Conservation (phyloP, 129 eudicot species). For the Flaveria trinervia region DNA sequence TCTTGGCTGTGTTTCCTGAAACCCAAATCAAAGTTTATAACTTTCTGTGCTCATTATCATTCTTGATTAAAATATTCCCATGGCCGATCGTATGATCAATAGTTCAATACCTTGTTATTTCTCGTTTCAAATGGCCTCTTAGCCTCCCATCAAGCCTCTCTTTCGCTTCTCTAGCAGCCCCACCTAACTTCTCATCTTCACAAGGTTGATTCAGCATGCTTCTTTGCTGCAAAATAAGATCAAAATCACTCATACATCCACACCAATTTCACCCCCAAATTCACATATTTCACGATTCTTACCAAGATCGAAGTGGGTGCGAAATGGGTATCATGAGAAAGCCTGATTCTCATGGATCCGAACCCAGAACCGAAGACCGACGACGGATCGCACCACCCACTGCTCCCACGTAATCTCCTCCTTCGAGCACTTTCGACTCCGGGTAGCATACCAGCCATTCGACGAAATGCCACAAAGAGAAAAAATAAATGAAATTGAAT, state of each 20-base stretch:
- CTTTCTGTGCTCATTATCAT: background rate
- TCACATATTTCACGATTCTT: background rate
- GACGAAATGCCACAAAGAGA: conserved; percentile 5
- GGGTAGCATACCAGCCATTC: conserved; percentile 62
- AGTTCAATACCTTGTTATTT: conserved; percentile 30
- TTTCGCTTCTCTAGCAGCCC: conserved; percentile 64
- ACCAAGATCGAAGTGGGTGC: conserved; percentile 34
- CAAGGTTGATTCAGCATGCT: conserved; percentile 34
- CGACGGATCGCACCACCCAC: conserved; percentile 31
- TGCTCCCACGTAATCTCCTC: conserved; percentile 30
- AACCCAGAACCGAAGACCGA: conserved; percentile 17
- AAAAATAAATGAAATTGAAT: background rate
- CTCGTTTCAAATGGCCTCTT: conserved; percentile 44
- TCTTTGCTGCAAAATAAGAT: conserved; percentile 38
- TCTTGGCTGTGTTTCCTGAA: conserved; percentile 31
- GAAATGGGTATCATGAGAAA: conserved; percentile 33
- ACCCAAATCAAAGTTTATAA: background rate
- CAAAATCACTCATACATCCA: background rate
- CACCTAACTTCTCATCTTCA: conserved; percentile 53
- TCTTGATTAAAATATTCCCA: too few relatives aligned
- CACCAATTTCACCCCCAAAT: conserved; percentile 6
- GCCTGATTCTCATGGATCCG: conserved; percentile 25
- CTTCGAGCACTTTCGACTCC: conserved; percentile 59
- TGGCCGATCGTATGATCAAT: background rate
- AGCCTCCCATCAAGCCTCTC: conserved; percentile 60